Percentiles rank a stretch among this genome's conserved stretches.
phyloP scores from a whole-genome alignment of 2,329 filamentous ascomycete species.

The Diaporthe citri region DNA sequence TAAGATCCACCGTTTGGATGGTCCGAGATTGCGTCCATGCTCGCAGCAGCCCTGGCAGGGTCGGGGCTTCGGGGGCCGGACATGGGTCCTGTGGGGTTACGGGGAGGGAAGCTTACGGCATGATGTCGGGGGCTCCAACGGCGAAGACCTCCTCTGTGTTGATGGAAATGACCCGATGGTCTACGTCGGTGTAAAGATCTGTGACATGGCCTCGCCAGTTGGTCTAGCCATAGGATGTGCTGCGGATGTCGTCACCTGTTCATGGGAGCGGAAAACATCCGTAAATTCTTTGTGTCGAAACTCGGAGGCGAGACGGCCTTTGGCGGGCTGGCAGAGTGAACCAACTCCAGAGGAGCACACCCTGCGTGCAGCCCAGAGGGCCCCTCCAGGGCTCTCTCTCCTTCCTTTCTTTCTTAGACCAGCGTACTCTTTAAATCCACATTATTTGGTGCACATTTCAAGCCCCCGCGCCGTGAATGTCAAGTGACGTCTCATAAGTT shows the following conservation, averaged over 20 bases:
- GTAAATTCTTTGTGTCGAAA: no score
- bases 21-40: background rate
- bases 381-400: no score
- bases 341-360: background rate
- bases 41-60: background rate
- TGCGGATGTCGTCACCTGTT: no score
- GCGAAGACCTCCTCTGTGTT: background rate
- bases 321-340: background rate
- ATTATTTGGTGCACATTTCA: no score
- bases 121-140: background rate
- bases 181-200: background rate
- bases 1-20: background rate
- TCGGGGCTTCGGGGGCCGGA: background rate
- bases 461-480: background rate
- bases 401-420: no score
- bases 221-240: no score
- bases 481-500: background rate
- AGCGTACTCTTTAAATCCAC: no score
- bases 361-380: no score
- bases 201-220: background rate
- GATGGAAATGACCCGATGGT: background rate
- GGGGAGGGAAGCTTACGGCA: background rate
- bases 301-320: background rate
- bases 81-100: background rate
- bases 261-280: background rate